Evolutionary conservation across 2,329 filamentous ascomycete species (phyloP).

Genomic region (Lachnellula hyalina): DNA sequence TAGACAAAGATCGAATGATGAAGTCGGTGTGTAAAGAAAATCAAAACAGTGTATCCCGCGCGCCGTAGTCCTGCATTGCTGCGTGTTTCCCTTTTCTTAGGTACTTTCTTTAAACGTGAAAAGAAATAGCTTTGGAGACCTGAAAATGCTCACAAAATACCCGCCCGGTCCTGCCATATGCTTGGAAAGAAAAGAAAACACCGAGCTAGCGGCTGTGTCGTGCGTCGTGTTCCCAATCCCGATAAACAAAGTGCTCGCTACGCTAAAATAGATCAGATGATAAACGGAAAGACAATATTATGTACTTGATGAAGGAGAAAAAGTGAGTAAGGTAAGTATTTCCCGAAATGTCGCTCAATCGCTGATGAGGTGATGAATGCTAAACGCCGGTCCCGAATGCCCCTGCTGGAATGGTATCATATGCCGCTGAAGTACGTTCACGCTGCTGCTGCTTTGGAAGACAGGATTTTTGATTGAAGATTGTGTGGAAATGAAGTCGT

Average conservation of each 20-base stretch:
- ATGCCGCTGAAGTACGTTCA: constrained; percentile 30
- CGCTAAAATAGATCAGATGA: constrained; percentile 41
- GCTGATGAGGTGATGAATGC: constrained; percentile 26
- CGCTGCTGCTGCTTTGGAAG: constrained; percentile 12
- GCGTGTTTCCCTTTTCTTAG: constrained; percentile 50
- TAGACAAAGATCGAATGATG: constrained; percentile 22
- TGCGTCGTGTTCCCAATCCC: constrained; percentile 38
- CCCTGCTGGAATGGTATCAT: constrained; percentile 23
- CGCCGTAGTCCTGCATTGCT: constrained; percentile 56
- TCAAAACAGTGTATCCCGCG: constrained; percentile 30
- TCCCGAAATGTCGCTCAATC: constrained; percentile 29
- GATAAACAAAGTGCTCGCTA: constrained; percentile 42
- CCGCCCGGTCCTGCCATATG: constrained; percentile 31
- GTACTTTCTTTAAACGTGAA: constrained; percentile 25
- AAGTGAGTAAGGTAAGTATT: constrained; percentile 19
- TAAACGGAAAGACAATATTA: constrained; percentile 32
- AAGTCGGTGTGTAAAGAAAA: constrained; percentile 15
- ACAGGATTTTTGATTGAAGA: constrained; percentile 5
- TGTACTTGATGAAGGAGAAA: constrained; percentile 23
- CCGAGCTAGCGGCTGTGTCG: constrained; percentile 29
- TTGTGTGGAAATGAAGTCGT: constrained; percentile 12
- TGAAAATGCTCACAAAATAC: constrained; percentile 29
- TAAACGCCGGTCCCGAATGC: constrained; percentile 25
- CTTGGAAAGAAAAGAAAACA: constrained; percentile 21
- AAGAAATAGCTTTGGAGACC: constrained; percentile 33